Evolutionary conservation across 129 eudicot genomes (phyloP).

Genomic region (Pulicaria dysenterica): DNA sequence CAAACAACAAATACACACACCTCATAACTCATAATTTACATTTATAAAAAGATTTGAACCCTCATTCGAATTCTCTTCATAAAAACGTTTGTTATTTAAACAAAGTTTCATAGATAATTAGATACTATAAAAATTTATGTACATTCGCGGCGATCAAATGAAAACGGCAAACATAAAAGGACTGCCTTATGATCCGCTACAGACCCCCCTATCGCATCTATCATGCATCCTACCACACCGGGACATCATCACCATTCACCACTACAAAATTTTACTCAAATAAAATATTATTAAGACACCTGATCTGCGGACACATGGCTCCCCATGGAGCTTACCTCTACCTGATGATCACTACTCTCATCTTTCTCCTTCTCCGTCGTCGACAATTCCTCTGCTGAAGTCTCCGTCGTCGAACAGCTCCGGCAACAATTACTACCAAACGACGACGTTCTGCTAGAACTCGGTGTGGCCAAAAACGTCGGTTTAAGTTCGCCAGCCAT

Average conservation of each 20-base stretch:
- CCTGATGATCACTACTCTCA: slow-evolving; percentile 26
- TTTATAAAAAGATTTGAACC: no score
- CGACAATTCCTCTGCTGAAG: background rate
- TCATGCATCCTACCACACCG: background rate
- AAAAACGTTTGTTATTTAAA: background rate
- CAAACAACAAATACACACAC: no score
- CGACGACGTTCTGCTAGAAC: slow-evolving; percentile 31
- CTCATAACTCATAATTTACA: no score
- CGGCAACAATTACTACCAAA: slow-evolving; percentile 30
- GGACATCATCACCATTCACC: background rate
- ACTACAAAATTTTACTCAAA: background rate
- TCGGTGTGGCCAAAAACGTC: slow-evolving; percentile 50
- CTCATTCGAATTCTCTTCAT: background rate
- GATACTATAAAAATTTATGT: background rate
- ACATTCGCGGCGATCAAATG: slow-evolving; percentile 8
- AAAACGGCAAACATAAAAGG: background rate
- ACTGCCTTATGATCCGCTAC: slow-evolving; percentile 13
- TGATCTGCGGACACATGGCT: background rate
- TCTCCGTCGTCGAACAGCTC: background rate
- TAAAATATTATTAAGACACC: background rate
- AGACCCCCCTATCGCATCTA: background rate
- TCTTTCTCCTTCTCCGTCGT: background rate
- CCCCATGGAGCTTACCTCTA: slow-evolving; percentile 18
- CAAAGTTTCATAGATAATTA: background rate
- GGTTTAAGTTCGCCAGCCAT: slow-evolving; percentile 57